A percentile compares a stretch with the other conserved stretches of the same genome.
These are phyloP conservation scores for Ceratonia siliqua DNA, from an alignment of 306 rosid species.

Conservation along the genomic window DNA sequence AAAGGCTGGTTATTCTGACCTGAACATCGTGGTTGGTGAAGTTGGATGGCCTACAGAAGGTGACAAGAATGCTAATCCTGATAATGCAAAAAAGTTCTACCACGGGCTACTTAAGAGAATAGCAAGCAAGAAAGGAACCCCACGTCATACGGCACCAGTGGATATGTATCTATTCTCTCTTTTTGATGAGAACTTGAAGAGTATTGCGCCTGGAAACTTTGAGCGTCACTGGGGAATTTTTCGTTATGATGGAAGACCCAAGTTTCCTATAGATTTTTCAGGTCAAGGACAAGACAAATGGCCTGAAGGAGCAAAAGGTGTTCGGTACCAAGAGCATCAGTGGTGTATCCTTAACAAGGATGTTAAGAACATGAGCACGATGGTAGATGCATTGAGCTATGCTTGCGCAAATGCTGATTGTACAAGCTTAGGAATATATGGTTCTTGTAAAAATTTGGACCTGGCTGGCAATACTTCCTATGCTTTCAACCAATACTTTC, in stretches of 20 bases:
- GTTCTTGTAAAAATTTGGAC: conserved; percentile 50
- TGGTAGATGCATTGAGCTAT: conserved; percentile 6
- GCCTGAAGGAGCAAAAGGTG: conserved; percentile 61
- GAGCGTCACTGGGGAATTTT: conserved; percentile 97
- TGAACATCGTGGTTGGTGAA: conserved; percentile 66
- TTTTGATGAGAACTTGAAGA: conserved; percentile 63
- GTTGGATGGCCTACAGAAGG: conserved; percentile 95
- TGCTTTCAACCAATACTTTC: conserved; percentile 72
- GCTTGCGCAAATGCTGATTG: conserved; percentile 69
- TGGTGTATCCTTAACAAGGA: conserved; percentile 56
- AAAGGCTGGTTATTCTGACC: conserved; percentile 40
- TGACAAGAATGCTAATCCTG: conserved; percentile 34
- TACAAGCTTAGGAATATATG: conserved; percentile 42
- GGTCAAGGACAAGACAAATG: conserved; percentile 44
- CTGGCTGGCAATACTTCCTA: conserved; percentile 38
- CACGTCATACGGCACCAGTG: conserved; percentile 40
- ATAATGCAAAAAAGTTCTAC: conserved; percentile 57
- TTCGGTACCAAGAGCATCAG: conserved; percentile 49
- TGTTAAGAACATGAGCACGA: not conserved
- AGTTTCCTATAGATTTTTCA: conserved; percentile 59
- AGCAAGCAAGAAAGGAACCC: conserved; percentile 54
- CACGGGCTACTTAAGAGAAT: conserved; percentile 59
- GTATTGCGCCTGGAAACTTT: conserved; percentile 60
- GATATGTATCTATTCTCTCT: conserved; percentile 60
- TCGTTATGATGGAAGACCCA: conserved; percentile 58